Conservation (phyloP, 768 basidiomycete species). For the Agaricus subrufescens region DNA sequence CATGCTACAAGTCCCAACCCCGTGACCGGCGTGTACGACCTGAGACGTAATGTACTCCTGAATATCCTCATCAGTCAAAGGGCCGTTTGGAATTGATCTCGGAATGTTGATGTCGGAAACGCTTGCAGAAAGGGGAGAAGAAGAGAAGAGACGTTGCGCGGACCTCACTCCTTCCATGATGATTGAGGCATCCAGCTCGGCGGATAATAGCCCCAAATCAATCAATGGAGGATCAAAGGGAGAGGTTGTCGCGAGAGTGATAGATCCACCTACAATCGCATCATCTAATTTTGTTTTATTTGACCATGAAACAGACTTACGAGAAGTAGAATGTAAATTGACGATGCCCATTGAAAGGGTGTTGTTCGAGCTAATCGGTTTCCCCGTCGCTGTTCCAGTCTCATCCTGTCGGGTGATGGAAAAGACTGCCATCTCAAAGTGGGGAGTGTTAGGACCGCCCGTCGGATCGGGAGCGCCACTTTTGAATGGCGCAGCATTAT, state of each 20-base stretch:
- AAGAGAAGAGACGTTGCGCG: constrained; percentile 15
- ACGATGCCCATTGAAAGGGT: background rate
- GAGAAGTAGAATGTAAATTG: background rate
- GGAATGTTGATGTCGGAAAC: constrained; percentile 6
- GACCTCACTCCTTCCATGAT: constrained; percentile 18
- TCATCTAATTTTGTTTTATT: background rate
- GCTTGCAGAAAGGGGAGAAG: constrained; percentile 12
- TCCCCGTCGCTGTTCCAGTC: background rate
- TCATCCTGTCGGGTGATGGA: background rate
- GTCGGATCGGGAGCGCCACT: constrained; percentile 4
- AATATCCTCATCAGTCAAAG: constrained; percentile 1
- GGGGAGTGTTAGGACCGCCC: constrained; percentile 8
- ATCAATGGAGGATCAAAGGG: constrained; percentile 39
- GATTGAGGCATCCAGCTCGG: constrained; percentile 16
- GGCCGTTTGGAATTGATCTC: constrained; percentile 1
- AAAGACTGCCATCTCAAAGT: constrained; percentile 8
- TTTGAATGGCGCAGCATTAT: constrained; percentile 7
- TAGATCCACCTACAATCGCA: constrained; percentile 10
- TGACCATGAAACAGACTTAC: background rate
- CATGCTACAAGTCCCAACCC: constrained; percentile 3
- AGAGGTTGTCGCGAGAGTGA: constrained; percentile 29
- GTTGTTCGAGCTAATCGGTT: background rate
- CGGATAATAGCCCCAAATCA: constrained; percentile 27
- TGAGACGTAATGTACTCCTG: background rate
- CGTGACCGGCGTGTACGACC: background rate